Evolutionary conservation across 768 basidiomycete species (phyloP).

Genomic region (Hypholoma sublateritium): DNA sequence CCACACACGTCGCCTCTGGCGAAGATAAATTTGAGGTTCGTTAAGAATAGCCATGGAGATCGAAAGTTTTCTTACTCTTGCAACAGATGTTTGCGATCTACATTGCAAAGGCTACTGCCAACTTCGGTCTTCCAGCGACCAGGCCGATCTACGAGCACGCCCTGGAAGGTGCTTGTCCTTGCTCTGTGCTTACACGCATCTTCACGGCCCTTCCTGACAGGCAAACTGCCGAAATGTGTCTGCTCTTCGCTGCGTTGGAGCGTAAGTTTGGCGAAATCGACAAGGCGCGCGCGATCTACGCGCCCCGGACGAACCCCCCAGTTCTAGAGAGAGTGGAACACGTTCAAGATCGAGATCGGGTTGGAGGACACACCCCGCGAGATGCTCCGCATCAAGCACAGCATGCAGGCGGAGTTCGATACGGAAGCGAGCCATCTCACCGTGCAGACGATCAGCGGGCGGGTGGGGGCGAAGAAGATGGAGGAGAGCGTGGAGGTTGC

Average conservation of each 20-base stretch:
- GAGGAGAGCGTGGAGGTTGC: constrained; percentile 43
- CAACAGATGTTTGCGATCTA: constrained; percentile 92
- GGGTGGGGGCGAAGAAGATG: constrained; percentile 51
- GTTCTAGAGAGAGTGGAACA: constrained; percentile 98
- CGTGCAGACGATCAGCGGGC: constrained; percentile 80
- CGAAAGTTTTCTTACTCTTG: neutral
- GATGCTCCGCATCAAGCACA: constrained; percentile 94
- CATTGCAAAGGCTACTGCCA: constrained; percentile 94
- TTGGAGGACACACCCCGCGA: constrained; percentile 98
- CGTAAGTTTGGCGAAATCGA: constrained; percentile 99
- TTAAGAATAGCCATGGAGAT: constrained; percentile 16
- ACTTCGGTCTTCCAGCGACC: constrained; percentile 95
- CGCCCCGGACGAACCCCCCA: constrained; percentile 85
- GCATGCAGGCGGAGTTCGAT: constrained; percentile 98
- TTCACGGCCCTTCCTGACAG: constrained; percentile 74
- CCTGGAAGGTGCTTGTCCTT: constrained; percentile 55
- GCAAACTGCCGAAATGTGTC: constrained; percentile 96
- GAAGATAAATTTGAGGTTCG: constrained; percentile 92
- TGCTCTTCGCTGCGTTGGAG: constrained; percentile 93
- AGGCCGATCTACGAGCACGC: constrained; percentile 96
- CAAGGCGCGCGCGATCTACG: constrained; percentile 93
- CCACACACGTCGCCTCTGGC: constrained; percentile 80
- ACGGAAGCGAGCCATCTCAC: constrained; percentile 93
- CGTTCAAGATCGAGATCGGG: constrained; percentile 97
- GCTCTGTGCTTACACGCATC: neutral